phyloP scores from a whole-genome alignment of 2,329 filamentous ascomycete genomes.

The Aspergillus unguis region DNA sequence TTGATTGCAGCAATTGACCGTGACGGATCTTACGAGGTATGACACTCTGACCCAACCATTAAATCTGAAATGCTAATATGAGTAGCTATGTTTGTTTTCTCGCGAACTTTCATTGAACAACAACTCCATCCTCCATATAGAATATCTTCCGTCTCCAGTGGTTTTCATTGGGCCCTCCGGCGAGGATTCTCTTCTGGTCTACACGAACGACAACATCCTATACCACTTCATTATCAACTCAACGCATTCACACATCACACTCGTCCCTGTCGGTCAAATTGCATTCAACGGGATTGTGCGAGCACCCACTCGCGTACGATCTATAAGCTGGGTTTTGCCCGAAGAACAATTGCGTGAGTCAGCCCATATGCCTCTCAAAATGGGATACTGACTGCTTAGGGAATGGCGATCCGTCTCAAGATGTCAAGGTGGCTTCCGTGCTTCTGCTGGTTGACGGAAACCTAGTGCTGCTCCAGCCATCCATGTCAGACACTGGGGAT shows the following conservation, averaged over 20 bases:
- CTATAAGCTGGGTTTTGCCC: slow-evolving; percentile 92
- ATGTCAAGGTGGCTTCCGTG: slow-evolving; percentile 89
- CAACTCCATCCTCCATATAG: slow-evolving; percentile 68
- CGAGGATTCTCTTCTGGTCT: slow-evolving; percentile 90
- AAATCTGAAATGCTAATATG: slow-evolving; percentile 2
- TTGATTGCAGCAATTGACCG: slow-evolving; percentile 90
- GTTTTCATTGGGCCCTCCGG: slow-evolving; percentile 86
- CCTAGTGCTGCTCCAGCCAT: slow-evolving; percentile 84
- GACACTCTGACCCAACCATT: slow-evolving; percentile 7
- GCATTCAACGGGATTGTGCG: slow-evolving; percentile 94
- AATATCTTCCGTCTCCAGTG: slow-evolving; percentile 78
- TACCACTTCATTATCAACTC: slow-evolving; percentile 90
- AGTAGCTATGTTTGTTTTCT: slow-evolving; percentile 79
- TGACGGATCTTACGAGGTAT: slow-evolving; percentile 70
- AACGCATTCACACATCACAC: slow-evolving; percentile 65
- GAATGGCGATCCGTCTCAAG: slow-evolving; percentile 90
- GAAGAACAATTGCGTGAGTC: slow-evolving; percentile 74
- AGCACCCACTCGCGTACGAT: slow-evolving; percentile 85
- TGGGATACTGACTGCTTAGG: slow-evolving; percentile 37
- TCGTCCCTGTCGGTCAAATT: slow-evolving; percentile 96
- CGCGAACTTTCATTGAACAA: slow-evolving; percentile 76
- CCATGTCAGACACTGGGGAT: slow-evolving; percentile 73
- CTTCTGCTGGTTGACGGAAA: slow-evolving; percentile 97
- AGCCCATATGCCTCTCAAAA: not conserved
- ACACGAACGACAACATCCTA: slow-evolving; percentile 93